phyloP scores from a whole-genome alignment of 306 rosid species.

The Dryas octopetala region DNA sequence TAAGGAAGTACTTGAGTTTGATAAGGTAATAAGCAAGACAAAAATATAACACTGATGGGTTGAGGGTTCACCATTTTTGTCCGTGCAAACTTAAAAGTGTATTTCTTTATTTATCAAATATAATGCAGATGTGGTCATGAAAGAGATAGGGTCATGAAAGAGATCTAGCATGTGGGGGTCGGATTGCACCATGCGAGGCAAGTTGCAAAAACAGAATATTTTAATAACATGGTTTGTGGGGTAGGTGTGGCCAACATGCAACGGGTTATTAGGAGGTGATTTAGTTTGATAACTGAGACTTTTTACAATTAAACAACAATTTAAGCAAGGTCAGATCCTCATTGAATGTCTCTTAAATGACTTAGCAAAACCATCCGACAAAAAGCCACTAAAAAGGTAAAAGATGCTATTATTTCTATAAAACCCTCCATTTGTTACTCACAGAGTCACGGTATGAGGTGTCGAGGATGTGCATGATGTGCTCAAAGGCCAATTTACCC shows the following conservation, averaged over 20 bases:
- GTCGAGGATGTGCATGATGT: background rate
- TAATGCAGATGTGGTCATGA: conserved; percentile 14
- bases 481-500: conserved; percentile 1
- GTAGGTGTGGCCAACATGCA: background rate
- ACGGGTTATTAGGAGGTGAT: background rate
- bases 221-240: background rate
- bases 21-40: background rate
- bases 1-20: background rate
- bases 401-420: background rate
- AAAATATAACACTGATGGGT: background rate
- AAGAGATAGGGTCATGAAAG: conserved; percentile 13
- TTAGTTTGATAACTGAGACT: conserved; percentile 4
- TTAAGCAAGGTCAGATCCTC: background rate
- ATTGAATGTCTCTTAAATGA: conserved; percentile 3
- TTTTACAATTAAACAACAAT: conserved; percentile 3
- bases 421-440: too few relatives aligned
- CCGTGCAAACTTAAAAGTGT: background rate
- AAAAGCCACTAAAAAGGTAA: conserved; percentile 16
- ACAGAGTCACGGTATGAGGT: background rate
- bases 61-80: background rate
- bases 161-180: conserved; percentile 34
- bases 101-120: background rate
- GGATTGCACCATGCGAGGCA: conserved; percentile 1
- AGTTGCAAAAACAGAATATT: background rate
- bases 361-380: conserved; percentile 13